phyloP scores from a whole-genome alignment of 2,329 filamentous ascomycete species.

The Aspergillus quadrilineatus region DNA sequence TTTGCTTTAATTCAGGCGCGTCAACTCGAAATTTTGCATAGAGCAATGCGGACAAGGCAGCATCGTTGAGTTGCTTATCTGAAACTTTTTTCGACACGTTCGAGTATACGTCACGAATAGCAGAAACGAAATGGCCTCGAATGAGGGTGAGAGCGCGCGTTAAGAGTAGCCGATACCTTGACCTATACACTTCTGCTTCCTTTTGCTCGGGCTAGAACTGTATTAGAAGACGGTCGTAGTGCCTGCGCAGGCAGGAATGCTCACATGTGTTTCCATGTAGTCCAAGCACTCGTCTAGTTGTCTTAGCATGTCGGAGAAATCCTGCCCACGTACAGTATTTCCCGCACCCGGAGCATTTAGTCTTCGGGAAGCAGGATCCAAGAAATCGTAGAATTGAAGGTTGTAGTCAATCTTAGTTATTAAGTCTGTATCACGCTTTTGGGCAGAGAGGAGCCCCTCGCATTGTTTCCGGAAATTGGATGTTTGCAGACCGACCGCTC shows the following conservation, averaged over 20 bases:
- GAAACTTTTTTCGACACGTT: constrained; percentile 64
- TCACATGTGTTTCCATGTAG: constrained; percentile 85
- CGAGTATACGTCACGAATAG: constrained; percentile 61
- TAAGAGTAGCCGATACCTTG: constrained; percentile 80
- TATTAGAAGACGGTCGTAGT: not conserved
- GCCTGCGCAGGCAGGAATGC: constrained; percentile 27
- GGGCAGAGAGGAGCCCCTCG: constrained; percentile 79
- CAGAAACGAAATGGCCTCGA: constrained; percentile 64
- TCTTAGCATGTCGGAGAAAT: constrained; percentile 82
- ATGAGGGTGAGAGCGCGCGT: constrained; percentile 67
- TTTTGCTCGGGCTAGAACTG: constrained; percentile 68
- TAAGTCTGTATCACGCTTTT: constrained; percentile 73
- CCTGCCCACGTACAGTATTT: constrained; percentile 76
- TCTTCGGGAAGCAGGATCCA: constrained; percentile 84
- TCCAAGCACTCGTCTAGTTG: constrained; percentile 87
- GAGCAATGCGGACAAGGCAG: constrained; percentile 67
- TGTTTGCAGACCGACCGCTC: constrained; percentile 82
- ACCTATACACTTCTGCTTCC: constrained; percentile 82
- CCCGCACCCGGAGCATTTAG: constrained; percentile 90
- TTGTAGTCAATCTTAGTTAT: constrained; percentile 85
- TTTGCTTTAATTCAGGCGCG: constrained; percentile 63
- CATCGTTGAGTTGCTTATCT: constrained; percentile 68
- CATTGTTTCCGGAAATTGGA: constrained; percentile 91
- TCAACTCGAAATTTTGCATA: constrained; percentile 71
- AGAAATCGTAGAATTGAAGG: constrained; percentile 89